Evolutionary conservation across 1,139 yeast genomes (phyloP).

Genomic region (Hyphopichia khmerensis): DNA sequence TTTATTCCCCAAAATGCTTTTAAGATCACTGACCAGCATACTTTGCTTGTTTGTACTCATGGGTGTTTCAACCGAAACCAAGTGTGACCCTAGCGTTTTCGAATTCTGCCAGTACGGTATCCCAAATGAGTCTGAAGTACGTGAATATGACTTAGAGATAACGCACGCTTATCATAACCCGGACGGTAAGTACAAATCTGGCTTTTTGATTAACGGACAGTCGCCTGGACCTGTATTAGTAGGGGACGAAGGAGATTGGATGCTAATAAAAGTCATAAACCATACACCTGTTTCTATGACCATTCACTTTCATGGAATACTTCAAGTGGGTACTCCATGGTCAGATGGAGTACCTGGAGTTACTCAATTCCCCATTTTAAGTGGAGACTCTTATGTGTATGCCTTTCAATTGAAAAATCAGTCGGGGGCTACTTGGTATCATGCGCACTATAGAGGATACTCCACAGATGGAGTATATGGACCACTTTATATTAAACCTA

Average conservation of each 20-base stretch:
- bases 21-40: too few relatives aligned
- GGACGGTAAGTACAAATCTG: constrained; percentile 17
- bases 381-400: constrained; percentile 35
- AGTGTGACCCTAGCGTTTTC: neutral
- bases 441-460: constrained; percentile 49
- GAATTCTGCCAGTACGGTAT: neutral
- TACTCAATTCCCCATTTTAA: constrained; percentile 38
- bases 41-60: neutral
- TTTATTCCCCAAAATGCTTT: too few relatives aligned
- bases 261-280: constrained; percentile 25
- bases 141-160: constrained; percentile 10
- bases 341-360: constrained; percentile 46
- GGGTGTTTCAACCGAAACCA: neutral
- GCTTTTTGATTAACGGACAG: constrained; percentile 20
- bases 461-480: constrained; percentile 51
- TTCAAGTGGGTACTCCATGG: constrained; percentile 37
- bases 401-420: constrained; percentile 37
- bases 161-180: constrained; percentile 13
- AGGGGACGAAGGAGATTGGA: constrained; percentile 38
- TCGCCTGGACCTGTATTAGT: constrained; percentile 36
- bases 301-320: constrained; percentile 50
- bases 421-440: constrained; percentile 53
- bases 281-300: constrained; percentile 31
- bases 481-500: constrained; percentile 28
- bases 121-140: constrained; percentile 5